These are phyloP conservation scores for Hypoxylon sp. DNA, from an alignment of 2,329 filamentous ascomycete species.

Conservation along the genomic window DNA sequence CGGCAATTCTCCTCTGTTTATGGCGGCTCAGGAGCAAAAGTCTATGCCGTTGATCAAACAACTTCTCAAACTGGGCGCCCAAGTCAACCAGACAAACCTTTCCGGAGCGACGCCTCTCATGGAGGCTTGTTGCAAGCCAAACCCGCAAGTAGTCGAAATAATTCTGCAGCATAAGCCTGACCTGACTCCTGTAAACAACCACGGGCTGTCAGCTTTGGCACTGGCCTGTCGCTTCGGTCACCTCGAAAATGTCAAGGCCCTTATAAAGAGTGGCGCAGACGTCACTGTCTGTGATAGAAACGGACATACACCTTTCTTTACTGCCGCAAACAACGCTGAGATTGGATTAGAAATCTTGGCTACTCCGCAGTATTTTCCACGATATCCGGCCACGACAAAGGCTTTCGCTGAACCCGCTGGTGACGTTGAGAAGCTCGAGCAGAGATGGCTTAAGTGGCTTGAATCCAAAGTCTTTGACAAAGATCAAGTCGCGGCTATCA, in stretches of 20 bases:
- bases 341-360: slow-evolving; percentile 13
- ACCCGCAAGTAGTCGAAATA: not conserved
- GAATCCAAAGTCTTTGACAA: not conserved
- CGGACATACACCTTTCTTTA: not conserved
- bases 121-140: not conserved
- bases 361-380: slow-evolving; percentile 2
- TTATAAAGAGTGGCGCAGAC: not conserved
- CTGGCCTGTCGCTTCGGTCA: not conserved
- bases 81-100: not conserved
- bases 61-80: slow-evolving; percentile 1
- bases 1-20: not conserved
- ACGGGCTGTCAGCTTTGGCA: slow-evolving; percentile 1
- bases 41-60: not conserved
- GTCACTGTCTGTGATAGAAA: not conserved
- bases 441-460: not conserved
- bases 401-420: not conserved
- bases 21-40: not conserved
- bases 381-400: not conserved
- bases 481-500: not conserved
- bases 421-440: not conserved
- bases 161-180: not conserved
- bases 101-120: not conserved
- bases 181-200: not conserved
- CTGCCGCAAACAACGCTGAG: not conserved
- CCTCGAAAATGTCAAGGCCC: slow-evolving; percentile 1